Evolutionary conservation across 371 early-diverging fungal species (phyloP).

Genomic region (Rhizopus sp.): DNA sequence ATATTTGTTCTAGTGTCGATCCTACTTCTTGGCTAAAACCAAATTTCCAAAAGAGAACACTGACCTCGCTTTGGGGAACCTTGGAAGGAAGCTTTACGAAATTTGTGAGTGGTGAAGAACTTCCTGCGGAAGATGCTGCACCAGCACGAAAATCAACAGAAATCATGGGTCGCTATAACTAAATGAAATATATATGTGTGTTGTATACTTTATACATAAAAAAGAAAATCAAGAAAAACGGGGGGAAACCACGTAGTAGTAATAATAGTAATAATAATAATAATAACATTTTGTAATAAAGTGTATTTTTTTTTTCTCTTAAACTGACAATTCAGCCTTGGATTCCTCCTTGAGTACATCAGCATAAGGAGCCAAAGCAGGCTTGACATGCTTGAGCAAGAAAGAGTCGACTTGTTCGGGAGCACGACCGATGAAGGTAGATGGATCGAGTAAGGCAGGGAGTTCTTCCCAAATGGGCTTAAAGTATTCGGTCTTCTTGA

Average conservation of each 20-base stretch:
- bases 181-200: slow-evolving; percentile 5
- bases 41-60: slow-evolving; percentile 61
- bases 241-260: neutral
- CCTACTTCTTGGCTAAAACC: slow-evolving; percentile 56
- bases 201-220: slow-evolving; percentile 8
- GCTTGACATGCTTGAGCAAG: slow-evolving; percentile 78
- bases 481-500: slow-evolving; percentile 85
- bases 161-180: slow-evolving; percentile 34
- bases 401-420: slow-evolving; percentile 93
- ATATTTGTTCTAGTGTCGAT: slow-evolving; percentile 27
- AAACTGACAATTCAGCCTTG: slow-evolving; percentile 67
- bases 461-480: slow-evolving; percentile 79
- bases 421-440: slow-evolving; percentile 94
- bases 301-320: slow-evolving; percentile 20
- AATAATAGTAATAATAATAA: slow-evolving; percentile 3
- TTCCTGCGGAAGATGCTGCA: slow-evolving; percentile 38
- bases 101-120: slow-evolving; percentile 69
- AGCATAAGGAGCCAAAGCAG: slow-evolving; percentile 82
- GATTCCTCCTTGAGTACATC: slow-evolving; percentile 51
- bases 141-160: slow-evolving; percentile 48
- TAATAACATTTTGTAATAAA: too few relatives aligned
- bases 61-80: slow-evolving; percentile 68
- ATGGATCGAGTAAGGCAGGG: slow-evolving; percentile 82
- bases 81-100: slow-evolving; percentile 74
- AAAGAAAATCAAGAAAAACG: neutral